Base-by-base conservation (phyloP, 2,329 filamentous ascomycete genomes). In the Cordyceps pruinosa region DNA sequence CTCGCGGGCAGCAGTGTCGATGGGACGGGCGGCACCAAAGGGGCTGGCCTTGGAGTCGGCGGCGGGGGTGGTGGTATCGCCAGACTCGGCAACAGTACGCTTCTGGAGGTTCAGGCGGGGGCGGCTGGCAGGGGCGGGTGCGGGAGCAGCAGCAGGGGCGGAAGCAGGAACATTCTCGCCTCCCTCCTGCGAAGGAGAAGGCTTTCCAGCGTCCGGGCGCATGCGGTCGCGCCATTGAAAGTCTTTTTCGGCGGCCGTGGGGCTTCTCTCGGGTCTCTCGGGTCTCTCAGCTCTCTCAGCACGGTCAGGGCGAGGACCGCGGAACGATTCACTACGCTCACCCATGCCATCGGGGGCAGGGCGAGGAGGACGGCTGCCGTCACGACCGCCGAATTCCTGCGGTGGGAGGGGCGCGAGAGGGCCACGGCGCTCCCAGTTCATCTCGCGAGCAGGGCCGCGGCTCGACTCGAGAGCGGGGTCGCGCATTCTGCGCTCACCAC, bases 391-490 rank as follows among this genome's bases (percentile, higher is more conserved):
- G 57, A 77, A 76, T 61, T 85, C 81, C 46, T 75, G 63, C 59
- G 76, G 80, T 52, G 78, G 78, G 63, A 75, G 78, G 23, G 93
- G 90, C 42, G 93, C 89, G 57, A 97, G 79, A 37, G 94, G 94
- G 13, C 94, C 94, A 69, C 89, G 94, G 66, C 94, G 89, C 74
- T 97, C 93, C 94, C 94, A 99, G 73, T 90, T 95, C 47, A 85
- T 82, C 62, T 88, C 87, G 65, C 88, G 86, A 61, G 85, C 77
- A 60, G 84, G 77, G 26, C 45, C 54, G 28, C 54, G 54, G 62
- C 82, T 84, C 62, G 87, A 84, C 58, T 82, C 81, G 49, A 67
- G 67, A 49, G 65, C 68, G 52, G 83, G 83, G 63, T 88, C 87
- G 63, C 88, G 86, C 64, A 83, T 76, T 61, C 84, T 84, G 59